phyloP scores from a whole-genome alignment of 1,139 yeast genomes.

The Pichia sp. region DNA sequence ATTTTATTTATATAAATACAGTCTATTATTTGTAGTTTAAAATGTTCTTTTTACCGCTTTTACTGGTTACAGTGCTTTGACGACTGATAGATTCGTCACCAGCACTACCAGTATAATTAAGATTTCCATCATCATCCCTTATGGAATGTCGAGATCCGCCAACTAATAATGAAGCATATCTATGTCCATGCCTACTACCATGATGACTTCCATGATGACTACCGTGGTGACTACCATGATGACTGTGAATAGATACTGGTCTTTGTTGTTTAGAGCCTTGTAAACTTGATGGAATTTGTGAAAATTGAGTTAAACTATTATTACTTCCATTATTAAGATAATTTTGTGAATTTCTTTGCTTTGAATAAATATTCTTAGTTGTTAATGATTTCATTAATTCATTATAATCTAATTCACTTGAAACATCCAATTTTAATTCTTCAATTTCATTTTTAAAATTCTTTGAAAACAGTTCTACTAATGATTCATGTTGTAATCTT shows the following conservation, averaged over 20 bases:
- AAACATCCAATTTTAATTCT: conserved; percentile 22
- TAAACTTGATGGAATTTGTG: not conserved
- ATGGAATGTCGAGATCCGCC: conserved; percentile 7
- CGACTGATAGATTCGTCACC: conserved; percentile 2
- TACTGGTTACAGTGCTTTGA: conserved; percentile 1
- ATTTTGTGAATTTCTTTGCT: conserved; percentile 8
- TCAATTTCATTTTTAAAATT: conserved; percentile 66
- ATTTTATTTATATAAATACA: not conserved
- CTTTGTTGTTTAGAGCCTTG: not conserved
- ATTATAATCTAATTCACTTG: conserved; percentile 12
- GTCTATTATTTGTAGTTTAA: conserved; percentile 11
- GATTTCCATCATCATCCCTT: conserved; percentile 7
- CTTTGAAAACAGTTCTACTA: conserved; percentile 57
- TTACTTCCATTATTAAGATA: conserved; percentile 1
- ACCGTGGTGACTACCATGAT: conserved; percentile 9
- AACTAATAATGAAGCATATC: conserved; percentile 5
- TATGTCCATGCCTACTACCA: conserved; percentile 1
- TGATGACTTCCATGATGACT: conserved; percentile 5
- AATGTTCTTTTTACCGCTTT: conserved; percentile 10
- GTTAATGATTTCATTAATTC: conserved; percentile 17
- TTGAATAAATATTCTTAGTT: conserved; percentile 15
- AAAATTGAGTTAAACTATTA: conserved; percentile 7
- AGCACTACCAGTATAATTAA: not conserved
- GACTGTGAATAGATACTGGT: conserved; percentile 6
- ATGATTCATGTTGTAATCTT: conserved; percentile 58